These are phyloP conservation scores for Metschnikowia santaceciliae DNA, from an alignment of 805 yeast species.

Conservation along the genomic window DNA sequence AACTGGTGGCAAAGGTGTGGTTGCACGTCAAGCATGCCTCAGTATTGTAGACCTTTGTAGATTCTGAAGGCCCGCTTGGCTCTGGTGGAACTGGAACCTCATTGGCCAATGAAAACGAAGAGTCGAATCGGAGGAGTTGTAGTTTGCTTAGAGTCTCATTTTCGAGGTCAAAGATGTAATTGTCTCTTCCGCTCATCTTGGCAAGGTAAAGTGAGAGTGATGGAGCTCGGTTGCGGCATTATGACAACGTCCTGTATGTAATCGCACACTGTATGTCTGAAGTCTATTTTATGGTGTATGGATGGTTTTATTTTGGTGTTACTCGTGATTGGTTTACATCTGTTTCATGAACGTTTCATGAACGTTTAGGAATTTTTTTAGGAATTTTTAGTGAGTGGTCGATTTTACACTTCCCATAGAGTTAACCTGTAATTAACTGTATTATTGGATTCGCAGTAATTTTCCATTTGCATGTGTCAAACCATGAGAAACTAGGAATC, in stretches of 20 bases:
- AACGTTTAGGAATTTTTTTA: too few species aligned
- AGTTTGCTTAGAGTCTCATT: constrained; percentile 4
- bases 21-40: constrained; percentile 20
- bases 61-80: neutral
- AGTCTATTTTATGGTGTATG: neutral
- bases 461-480: too few species aligned
- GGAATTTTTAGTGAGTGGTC: too few species aligned
- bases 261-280: neutral
- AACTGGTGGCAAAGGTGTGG: constrained; percentile 6
- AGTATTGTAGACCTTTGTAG: constrained; percentile 12
- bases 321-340: neutral
- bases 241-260: neutral
- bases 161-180: constrained; percentile 10
- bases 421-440: too few species aligned
- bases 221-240: neutral
- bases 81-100: neutral
- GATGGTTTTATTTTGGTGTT: neutral
- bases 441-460: too few species aligned
- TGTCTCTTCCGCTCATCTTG: constrained; percentile 8
- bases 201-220: neutral
- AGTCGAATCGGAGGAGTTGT: constrained; percentile 15
- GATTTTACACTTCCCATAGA: too few species aligned
- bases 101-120: constrained; percentile 4
- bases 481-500: too few species aligned
- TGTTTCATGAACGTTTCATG: neutral